Base-by-base conservation (phyloP, 1,284 basidiomycete genomes). In the Inonotus hispidus region DNA sequence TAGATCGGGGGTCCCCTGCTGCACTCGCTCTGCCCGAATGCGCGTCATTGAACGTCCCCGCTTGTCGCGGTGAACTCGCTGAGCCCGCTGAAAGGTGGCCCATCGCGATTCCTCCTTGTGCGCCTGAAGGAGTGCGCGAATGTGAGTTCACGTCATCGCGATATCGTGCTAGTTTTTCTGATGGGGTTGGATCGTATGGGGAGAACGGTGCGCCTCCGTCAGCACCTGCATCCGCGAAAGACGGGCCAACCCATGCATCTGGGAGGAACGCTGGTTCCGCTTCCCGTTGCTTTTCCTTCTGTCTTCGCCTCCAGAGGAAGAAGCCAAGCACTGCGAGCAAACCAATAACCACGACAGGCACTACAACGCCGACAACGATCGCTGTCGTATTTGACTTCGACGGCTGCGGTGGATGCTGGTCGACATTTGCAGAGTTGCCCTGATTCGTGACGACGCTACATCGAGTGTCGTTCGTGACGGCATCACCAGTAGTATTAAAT, bases 371-470 rank as follows among this genome's bases (percentile, higher is more conserved):
- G 3, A 21, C n/a, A 29, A 43, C 56, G 2, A 61, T 37, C n/a
- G 57, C 19, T 35, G 53, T 53, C 14, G 39, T 39, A 19, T 49
- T 41, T 37, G 59, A 50, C 8, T 45, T 46, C 5, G 59, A 53
- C 25, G 60, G 29, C 21, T 46, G 46, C 27, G 52, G 16, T 6
- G 61, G 63, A 32, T 65, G 46, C 45, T 61, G 58, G 29, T 63
- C 49, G 11, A 63, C 59, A 6, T 63, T 50, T 1, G 66, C 50
- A 35, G 63, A 63, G 56, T 63, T 59, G 7, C 64, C 56, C 25
- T 43, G 21, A 7, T 39, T 53, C 11, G 64, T 58, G 38, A 21
- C 29, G 3, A 56, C 37, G 14, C 60, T 56, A 50, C 64, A 66
- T 29, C 23, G 27, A 10, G 21, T 23, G 11, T 49, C 25, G 25